Base-by-base conservation (phyloP, 1,139 yeast species). In the Pichia sp. region DNA sequence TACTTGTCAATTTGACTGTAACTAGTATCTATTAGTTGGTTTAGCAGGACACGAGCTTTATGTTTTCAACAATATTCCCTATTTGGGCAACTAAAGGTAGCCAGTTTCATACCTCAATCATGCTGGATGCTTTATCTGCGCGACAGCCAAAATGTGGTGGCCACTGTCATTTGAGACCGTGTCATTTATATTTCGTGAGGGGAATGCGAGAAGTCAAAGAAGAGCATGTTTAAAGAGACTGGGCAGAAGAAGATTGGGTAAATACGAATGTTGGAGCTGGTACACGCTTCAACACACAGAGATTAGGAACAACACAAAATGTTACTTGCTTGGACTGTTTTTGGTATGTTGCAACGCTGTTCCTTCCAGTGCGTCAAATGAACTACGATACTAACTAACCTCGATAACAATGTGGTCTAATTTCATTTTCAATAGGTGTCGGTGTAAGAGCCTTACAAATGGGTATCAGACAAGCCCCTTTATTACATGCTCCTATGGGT, bases 391-490 rank as follows among this genome's bases (percentile, higher is more conserved):
- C 27, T 46, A 27, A 20, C 36, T 14, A 14, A 3, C 9, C 36
- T 14, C 38, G 14, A 27, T 27, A 5, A 20, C 10, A 9, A 24
- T 48, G 29, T 16, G 12, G 8, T 34, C n/a, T 33, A 17, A 36
- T 1, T 6, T 33, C 17, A 9, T 6, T 6, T 14, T 27, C 16
- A 16, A 41, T 24, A 71, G 75, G 76, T 50, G 68, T 70, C 40
- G 63, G 68, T 36, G 74, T 70, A 14, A 73, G 77, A 66, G 74
- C 73, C 3, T 68, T 70, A 58, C 77, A 74, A 61, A 57, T 71
- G 55, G 77, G 76, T 45, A 64, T 74, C 20, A 65, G 73, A 60
- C 71, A 72, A 58, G 70, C 69, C 53, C 74, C 76, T 27, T 61
- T 70, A 55, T 54, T 64, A 6, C 63, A 64, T 54, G 66, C 67